These are phyloP conservation scores for Talaromyces verruculosus DNA, from an alignment of 2,329 filamentous ascomycete species.

Conservation along the genomic window DNA sequence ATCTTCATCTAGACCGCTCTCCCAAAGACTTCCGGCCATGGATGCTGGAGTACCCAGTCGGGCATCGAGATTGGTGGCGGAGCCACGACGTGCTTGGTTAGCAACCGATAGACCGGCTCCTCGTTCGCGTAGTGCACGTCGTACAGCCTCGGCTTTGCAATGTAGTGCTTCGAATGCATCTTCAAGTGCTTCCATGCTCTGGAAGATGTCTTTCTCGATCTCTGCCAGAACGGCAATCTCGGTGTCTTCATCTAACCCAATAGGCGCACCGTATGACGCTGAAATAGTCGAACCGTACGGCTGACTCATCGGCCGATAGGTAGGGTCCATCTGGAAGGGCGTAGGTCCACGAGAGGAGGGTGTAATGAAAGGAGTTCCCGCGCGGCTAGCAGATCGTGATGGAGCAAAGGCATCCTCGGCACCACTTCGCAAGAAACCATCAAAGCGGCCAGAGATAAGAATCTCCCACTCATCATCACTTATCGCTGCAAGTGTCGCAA, in stretches of 20 bases:
- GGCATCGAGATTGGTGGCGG: constrained; percentile 37
- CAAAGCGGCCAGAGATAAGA: constrained; percentile 86
- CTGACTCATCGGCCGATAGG: constrained; percentile 46
- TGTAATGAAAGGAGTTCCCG: constrained; percentile 35
- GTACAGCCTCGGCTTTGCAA: constrained; percentile 75
- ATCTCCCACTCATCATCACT: constrained; percentile 96
- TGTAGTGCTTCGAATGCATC: constrained; percentile 94
- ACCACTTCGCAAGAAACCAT: constrained; percentile 92
- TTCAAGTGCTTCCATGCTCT: constrained; percentile 90
- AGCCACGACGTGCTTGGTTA: constrained; percentile 46
- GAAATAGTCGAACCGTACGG: constrained; percentile 42
- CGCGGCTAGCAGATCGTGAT: constrained; percentile 43
- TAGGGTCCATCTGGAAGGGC: constrained; percentile 34
- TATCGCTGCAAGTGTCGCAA: constrained; percentile 83
- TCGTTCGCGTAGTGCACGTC: constrained; percentile 75
- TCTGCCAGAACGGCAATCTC: constrained; percentile 88
- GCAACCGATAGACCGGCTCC: constrained; percentile 68
- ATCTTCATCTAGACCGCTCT: constrained; percentile 47
- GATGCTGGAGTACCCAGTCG: constrained; percentile 46
- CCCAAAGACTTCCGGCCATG: constrained; percentile 35
- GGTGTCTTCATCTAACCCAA: constrained; percentile 89
- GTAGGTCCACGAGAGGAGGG: constrained; percentile 38
- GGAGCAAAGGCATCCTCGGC: constrained; percentile 60
- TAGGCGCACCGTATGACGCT: constrained; percentile 66
- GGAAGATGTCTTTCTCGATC: constrained; percentile 88